Evolutionary conservation across 352 stramenopile species (phyloP).

Genomic region (Pythium rhizo-oryzae): DNA sequence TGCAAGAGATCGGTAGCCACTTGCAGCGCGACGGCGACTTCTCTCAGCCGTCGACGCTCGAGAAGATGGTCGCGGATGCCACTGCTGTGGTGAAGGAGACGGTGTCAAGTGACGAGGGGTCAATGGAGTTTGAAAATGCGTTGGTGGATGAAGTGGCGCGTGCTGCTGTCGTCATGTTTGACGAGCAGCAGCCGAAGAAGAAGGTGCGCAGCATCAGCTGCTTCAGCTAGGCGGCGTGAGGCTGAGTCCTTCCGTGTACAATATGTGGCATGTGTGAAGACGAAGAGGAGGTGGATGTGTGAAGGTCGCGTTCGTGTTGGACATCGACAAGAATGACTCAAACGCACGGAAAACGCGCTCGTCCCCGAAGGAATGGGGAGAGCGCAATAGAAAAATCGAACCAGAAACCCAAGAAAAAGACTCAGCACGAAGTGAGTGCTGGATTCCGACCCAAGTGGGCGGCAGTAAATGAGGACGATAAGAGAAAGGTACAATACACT

Average conservation of each 20-base stretch:
- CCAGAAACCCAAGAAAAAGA: constrained; percentile 21
- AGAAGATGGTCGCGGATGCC: constrained; percentile 64
- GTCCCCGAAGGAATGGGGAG: constrained; percentile 25
- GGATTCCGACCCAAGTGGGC: constrained; percentile 4
- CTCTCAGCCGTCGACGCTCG: constrained; percentile 71
- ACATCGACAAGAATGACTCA: constrained; percentile 8
- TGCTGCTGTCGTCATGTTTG: constrained; percentile 49
- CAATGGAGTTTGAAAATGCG: constrained; percentile 47
- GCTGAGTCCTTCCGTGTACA: constrained; percentile 3
- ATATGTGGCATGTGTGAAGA: constrained; percentile 6
- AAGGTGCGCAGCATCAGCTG: constrained; percentile 90
- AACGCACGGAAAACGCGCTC: constrained; percentile 18
- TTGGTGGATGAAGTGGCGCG: constrained; percentile 55
- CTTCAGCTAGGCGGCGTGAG: constrained; percentile 57
- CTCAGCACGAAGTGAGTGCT: constrained; percentile 31
- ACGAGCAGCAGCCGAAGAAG: constrained; percentile 67
- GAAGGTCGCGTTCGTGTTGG: constrained; percentile 15
- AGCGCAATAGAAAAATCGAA: constrained; percentile 28
- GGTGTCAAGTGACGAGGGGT: constrained; percentile 8
- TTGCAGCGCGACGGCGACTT: constrained; percentile 86
- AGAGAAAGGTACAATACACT: constrained; percentile 24
- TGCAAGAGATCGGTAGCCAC: constrained; percentile 83
- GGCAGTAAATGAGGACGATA: constrained; percentile 18
- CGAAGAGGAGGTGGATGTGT: constrained; percentile 13
- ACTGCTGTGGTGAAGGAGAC: constrained; percentile 31